Evolutionary conservation across 768 basidiomycete genomes (phyloP).

Genomic region (Lactifluus pinguis): DNA sequence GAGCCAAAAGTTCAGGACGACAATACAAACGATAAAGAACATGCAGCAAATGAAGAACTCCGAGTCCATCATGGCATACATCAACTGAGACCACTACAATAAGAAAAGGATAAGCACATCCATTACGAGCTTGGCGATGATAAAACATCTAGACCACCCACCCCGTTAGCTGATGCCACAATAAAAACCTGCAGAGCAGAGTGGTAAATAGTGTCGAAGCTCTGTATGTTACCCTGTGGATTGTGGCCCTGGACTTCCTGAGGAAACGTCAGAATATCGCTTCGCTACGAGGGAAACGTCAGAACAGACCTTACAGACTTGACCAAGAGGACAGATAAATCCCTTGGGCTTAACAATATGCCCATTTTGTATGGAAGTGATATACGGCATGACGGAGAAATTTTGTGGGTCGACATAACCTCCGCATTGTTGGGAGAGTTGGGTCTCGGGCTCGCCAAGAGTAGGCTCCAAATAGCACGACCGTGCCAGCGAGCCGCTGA

Average conservation of each 20-base stretch:
- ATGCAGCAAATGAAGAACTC: conserved; percentile 84
- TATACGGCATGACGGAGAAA: conserved; percentile 36
- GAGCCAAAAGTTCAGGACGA: conserved; percentile 90
- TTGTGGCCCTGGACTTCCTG: conserved; percentile 49
- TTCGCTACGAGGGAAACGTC: not conserved
- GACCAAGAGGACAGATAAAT: conserved; percentile 82
- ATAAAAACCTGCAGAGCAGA: conserved; percentile 78
- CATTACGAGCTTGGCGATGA: conserved; percentile 4
- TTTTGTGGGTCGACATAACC: conserved; percentile 62
- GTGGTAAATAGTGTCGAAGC: conserved; percentile 84
- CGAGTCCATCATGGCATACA: conserved; percentile 85
- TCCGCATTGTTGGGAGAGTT: conserved; percentile 61
- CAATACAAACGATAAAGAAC: conserved; percentile 76
- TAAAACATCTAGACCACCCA: conserved; percentile 29
- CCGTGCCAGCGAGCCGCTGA: conserved; percentile 74
- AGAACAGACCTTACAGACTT: conserved; percentile 59
- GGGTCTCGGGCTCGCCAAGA: conserved; percentile 42
- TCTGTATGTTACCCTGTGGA: conserved; percentile 55
- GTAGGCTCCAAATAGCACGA: conserved; percentile 48
- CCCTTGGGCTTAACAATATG: conserved; percentile 50
- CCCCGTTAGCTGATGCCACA: conserved; percentile 70
- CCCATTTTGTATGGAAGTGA: conserved; percentile 28
- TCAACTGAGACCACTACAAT: conserved; percentile 61
- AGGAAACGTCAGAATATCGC: not conserved
- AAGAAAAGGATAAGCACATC: not conserved